Base-by-base conservation (phyloP, 352 stramenopile species). In the Pythium myriotylum region DNA sequence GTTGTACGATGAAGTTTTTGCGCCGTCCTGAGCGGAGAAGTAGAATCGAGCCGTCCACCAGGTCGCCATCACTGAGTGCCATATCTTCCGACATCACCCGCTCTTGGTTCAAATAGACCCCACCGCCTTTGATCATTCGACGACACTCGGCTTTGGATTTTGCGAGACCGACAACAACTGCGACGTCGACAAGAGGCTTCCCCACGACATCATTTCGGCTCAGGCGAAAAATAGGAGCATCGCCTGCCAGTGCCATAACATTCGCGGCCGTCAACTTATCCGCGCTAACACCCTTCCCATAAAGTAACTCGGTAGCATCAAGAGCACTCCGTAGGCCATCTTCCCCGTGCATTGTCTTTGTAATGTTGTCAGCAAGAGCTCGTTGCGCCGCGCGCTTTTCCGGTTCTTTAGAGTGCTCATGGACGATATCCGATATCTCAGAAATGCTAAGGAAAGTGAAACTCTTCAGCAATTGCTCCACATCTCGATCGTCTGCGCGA, bases 401-500 rank as follows among this genome's bases (percentile, higher is more conserved):
- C 4, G 97, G 86, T 7, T 68, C 67, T 70, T 89, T 82, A 4
- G 72, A 47, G 64, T 96, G 84, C 59, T 94, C 76, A 47, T 77
- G 59, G 35, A 94, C 79, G 53, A 98, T 88, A 40, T 93, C 79
- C 4, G 79, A 67, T 64, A 99, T 98, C 46, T 98, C 88, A 14
- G 96, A 77, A 40, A 99, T 58, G 13, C 90, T 79, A 39, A 99
- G 71, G 71, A 99, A 98, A 14, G 97, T 99, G 65, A 99, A 99
- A 33, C 98, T 89, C 74, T 98, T 98, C 56, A 99, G 74, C 57
- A 99, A 94, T 27, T 96, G 87, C 51, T 95, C 86, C 12, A 99
- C 92, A 74, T 99, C 90, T 40, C 78, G 87, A 60, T 98, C 92
- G 56, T 92, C 83, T 6, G 81, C 75, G 26, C 84, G 84, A 27